Percentiles rank a stretch among this genome's conserved stretches.
These are phyloP conservation scores for Kwoniella shivajii DNA, from an alignment of 1,284 basidiomycete genomes.

Conservation along the genomic window DNA sequence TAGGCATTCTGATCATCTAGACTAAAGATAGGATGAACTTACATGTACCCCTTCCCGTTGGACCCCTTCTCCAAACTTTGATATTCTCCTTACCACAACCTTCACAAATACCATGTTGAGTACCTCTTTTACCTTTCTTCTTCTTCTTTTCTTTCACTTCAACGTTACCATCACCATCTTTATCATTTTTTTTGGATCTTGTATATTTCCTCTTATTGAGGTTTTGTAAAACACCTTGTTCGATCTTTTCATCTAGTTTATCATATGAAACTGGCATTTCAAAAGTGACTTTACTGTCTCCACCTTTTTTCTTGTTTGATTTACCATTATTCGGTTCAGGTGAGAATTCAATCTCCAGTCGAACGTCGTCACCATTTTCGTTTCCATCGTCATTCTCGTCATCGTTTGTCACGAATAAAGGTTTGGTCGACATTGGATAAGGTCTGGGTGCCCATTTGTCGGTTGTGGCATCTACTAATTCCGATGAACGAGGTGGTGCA, in stretches of 20 bases:
- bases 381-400: slow-evolving; percentile 20
- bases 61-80: slow-evolving; percentile 49
- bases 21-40: slow-evolving; percentile 20
- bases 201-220: slow-evolving; percentile 5
- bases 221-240: slow-evolving; percentile 30
- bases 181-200: neutral
- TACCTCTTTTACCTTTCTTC: slow-evolving; percentile 22
- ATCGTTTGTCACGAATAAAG: slow-evolving; percentile 31
- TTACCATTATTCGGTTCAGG: slow-evolving; percentile 20
- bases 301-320: slow-evolving; percentile 23
- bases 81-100: slow-evolving; percentile 39
- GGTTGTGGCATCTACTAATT: slow-evolving; percentile 33
- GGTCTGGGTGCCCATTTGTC: slow-evolving; percentile 45
- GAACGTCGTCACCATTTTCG: neutral
- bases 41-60: slow-evolving; percentile 43
- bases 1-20: neutral
- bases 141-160: slow-evolving; percentile 10
- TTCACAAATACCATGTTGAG: slow-evolving; percentile 38
- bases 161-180: slow-evolving; percentile 8
- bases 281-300: slow-evolving; percentile 40
- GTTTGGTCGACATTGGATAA: slow-evolving; percentile 46
- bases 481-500: slow-evolving; percentile 17
- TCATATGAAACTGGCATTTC: slow-evolving; percentile 50
- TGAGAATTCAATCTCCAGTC: slow-evolving; percentile 11
- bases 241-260: slow-evolving; percentile 46